Conservation (phyloP, 768 basidiomycete genomes). For the Boletus vermiculosoides region DNA sequence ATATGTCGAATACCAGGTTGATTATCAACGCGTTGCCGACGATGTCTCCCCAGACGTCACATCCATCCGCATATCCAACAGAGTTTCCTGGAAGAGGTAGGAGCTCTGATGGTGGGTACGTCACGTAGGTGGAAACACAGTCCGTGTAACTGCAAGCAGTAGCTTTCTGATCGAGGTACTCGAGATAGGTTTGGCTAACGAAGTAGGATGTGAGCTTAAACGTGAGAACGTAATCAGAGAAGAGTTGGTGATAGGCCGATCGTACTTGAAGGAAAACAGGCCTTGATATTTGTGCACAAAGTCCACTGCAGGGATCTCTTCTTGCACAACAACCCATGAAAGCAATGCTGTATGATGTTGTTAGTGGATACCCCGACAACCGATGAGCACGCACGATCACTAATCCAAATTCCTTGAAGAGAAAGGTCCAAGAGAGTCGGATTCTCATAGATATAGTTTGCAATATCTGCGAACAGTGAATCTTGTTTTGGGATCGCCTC, state of each 20-base stretch:
- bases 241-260: not conserved
- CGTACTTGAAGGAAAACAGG: slow-evolving; percentile 73
- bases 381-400: slow-evolving; percentile 54
- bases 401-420: slow-evolving; percentile 70
- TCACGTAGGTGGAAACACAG: slow-evolving; percentile 61
- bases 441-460: slow-evolving; percentile 68
- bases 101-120: slow-evolving; percentile 62
- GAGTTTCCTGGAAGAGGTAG: slow-evolving; percentile 69
- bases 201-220: not conserved
- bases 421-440: slow-evolving; percentile 50
- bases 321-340: slow-evolving; percentile 63
- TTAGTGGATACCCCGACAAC: not conserved
- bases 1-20: slow-evolving; percentile 77
- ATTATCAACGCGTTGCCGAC: slow-evolving; percentile 57
- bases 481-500: not conserved
- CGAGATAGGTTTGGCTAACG: slow-evolving; percentile 60
- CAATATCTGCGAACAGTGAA: slow-evolving; percentile 52
- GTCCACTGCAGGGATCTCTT: slow-evolving; percentile 67
- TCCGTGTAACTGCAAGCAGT: slow-evolving; percentile 58
- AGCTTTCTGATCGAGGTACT: slow-evolving; percentile 51
- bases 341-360: slow-evolving; percentile 42
- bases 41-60: slow-evolving; percentile 68
- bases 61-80: slow-evolving; percentile 44
- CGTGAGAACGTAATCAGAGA: not conserved
- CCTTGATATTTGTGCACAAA: slow-evolving; percentile 73